phyloP scores from a whole-genome alignment of 805 yeast genomes.

The Candida railenensis region DNA sequence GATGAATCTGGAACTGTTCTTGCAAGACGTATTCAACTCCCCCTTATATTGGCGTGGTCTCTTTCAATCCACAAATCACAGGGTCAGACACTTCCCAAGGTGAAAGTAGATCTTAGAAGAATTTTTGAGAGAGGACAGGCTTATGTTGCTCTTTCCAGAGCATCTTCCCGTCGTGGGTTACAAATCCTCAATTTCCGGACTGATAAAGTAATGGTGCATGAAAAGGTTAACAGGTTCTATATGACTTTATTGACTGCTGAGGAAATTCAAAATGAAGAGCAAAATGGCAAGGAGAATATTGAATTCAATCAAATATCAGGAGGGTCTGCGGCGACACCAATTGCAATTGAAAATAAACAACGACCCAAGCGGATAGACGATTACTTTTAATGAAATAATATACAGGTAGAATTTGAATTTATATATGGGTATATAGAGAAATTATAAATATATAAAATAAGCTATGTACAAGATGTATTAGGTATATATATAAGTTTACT shows the following conservation, averaged over 20 bases:
- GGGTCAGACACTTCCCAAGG: conserved; percentile 75
- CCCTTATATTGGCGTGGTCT: conserved; percentile 78
- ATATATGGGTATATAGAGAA: no score
- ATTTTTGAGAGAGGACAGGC: conserved; percentile 83
- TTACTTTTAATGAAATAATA: neutral
- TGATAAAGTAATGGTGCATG: conserved; percentile 44
- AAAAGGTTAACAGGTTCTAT: conserved; percentile 35
- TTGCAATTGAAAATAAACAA: neutral
- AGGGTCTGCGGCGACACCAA: neutral
- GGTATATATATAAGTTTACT: no score
- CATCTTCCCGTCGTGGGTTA: conserved; percentile 61
- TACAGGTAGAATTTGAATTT: no score
- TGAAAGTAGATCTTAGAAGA: conserved; percentile 64
- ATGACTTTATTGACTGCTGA: conserved; percentile 25
- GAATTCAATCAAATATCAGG: neutral
- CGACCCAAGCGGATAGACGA: neutral
- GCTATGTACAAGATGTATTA: neutral
- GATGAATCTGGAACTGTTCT: conserved; percentile 68
- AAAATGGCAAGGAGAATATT: neutral
- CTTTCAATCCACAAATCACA: conserved; percentile 82
- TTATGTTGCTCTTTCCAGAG: conserved; percentile 80
- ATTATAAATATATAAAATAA: no score
- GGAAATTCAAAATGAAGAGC: neutral
- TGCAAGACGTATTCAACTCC: conserved; percentile 72
- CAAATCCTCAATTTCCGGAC: conserved; percentile 68